phyloP scores from a whole-genome alignment of 495 filamentous ascomycete species.

The Apodospora peruviana region DNA sequence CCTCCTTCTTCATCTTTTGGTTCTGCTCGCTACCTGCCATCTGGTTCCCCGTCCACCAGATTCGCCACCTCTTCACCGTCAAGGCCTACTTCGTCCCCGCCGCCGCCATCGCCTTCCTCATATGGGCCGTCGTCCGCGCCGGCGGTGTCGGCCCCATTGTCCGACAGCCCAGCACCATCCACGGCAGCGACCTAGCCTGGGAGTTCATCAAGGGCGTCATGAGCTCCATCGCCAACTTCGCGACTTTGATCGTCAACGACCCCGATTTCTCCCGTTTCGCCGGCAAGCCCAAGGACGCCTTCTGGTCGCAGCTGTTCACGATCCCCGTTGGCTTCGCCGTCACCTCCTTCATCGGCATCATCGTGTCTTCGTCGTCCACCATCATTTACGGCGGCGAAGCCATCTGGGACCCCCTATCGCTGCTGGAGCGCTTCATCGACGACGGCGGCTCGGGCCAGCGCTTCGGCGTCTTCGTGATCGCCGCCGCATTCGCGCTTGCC shows the following conservation, averaged over 20 bases:
- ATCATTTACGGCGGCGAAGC: constrained; percentile 68
- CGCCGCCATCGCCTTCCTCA: constrained; percentile 82
- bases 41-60: constrained; percentile 72
- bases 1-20: constrained; percentile 85
- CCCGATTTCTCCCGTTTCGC: constrained; percentile 91
- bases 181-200: constrained; percentile 73
- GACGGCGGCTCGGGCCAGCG: constrained; percentile 71
- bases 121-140: constrained; percentile 81
- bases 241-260: constrained; percentile 79
- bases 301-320: constrained; percentile 86
- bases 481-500: constrained; percentile 75
- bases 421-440: constrained; percentile 67
- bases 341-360: constrained; percentile 90
- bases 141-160: constrained; percentile 84
- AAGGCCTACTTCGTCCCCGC: constrained; percentile 82
- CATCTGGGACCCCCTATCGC: constrained; percentile 82
- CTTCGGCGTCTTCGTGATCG: constrained; percentile 85
- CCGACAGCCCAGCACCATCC: constrained; percentile 55
- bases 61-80: constrained; percentile 85
- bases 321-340: constrained; percentile 84
- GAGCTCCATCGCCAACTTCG: constrained; percentile 89
- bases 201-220: constrained; percentile 78
- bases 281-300: constrained; percentile 67
- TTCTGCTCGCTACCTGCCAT: constrained; percentile 72
- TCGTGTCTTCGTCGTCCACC: constrained; percentile 79